Evolutionary conservation across 805 yeast species (phyloP), one percentile per base, ranked within the genome.

Genomic region (Ascoidea asiatica): DNA sequence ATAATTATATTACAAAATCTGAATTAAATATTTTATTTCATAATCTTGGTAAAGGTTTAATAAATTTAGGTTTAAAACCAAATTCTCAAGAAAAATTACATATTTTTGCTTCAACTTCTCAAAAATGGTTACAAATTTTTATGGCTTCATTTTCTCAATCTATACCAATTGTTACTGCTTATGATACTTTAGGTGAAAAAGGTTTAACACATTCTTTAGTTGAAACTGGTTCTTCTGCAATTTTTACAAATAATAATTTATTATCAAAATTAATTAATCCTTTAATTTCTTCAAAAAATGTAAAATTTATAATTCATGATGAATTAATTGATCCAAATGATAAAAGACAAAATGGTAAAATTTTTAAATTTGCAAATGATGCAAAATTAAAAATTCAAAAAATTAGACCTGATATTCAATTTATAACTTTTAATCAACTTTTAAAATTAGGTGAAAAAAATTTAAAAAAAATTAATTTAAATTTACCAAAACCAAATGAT

Each of bases 91-190:
- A 79, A 52, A 76, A 74, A 52, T 59, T 90, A 53, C 96, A 88
- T 61, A 73, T 90, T 44, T 92, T 80, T 64, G 96, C 96, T 21
- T 63, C 84, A 19, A 92, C 98, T 13, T 83, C 95, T 15, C 81
- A 76, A 46, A 77, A 77, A 57, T 90, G 97, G 97, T 75, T 90
- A 86, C 83, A 85, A 65, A 74, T 85, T 29, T 90, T 78, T 51
- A 61, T 86, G 47, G 95, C 89, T 15, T 72, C 86, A 44, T 75
- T 77, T 54, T 68, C 88, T 43, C 96, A 87, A 63, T 65, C 73
- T 42, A 80, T 92, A 48, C 84, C 97, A 20, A 73, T 83, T 46
- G 97, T 88, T 38, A 92, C 98, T 15, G 97, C 98, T 37, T 92
- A 92, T 63, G 97, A 89, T 62, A 87, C 96, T 39, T 70, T 89